Conservation (phyloP, 345 rosid species). For the Salix viminalis region DNA sequence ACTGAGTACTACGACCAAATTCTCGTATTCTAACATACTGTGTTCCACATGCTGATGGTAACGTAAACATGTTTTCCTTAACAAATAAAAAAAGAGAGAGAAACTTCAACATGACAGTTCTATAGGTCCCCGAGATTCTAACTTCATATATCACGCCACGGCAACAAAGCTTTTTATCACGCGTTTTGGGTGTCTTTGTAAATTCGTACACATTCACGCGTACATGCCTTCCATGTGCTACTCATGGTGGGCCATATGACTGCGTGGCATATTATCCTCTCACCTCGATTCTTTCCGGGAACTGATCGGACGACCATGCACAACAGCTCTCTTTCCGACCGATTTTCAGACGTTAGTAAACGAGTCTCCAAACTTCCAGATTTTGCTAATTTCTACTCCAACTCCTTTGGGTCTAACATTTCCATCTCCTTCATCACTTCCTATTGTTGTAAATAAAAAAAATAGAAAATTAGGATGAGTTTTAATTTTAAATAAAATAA, state of each 20-base stretch:
- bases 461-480: background rate
- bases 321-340: background rate
- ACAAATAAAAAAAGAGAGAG: background rate
- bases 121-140: background rate
- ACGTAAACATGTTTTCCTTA: background rate
- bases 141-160: conserved; percentile 1
- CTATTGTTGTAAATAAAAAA: background rate
- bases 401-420: background rate
- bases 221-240: conserved; percentile 25
- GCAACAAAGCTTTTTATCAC: conserved; percentile 15
- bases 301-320: background rate
- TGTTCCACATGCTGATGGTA: background rate
- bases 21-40: background rate
- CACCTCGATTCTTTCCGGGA: background rate
- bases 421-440: background rate
- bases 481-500: background rate
- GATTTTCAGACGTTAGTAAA: too few species aligned
- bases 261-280: conserved; percentile 10
- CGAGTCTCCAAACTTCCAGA: background rate
- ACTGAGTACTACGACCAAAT: too few species aligned
- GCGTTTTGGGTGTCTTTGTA: conserved; percentile 18
- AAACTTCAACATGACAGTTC: background rate
- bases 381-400: background rate
- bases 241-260: background rate
- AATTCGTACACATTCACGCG: conserved; percentile 12